These are phyloP conservation scores for Microascus cirrosus DNA, from an alignment of 2,329 filamentous ascomycete genomes.

Conservation along the genomic window DNA sequence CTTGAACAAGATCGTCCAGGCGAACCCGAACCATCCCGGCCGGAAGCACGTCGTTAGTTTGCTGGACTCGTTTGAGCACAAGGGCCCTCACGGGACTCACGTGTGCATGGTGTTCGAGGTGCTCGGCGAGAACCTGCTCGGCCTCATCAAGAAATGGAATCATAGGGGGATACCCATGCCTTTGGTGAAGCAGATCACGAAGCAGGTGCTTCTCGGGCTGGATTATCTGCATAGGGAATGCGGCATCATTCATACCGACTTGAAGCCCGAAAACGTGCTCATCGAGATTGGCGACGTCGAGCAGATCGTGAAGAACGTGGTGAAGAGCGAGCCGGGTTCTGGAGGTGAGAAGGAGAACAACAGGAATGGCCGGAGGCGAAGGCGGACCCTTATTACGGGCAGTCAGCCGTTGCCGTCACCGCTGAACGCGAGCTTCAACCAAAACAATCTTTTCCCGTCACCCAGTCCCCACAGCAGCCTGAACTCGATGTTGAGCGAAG, in stretches of 20 bases:
- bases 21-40: conserved; percentile 88
- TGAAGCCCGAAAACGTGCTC: conserved; percentile 96
- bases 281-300: conserved; percentile 99
- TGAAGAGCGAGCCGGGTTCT: conserved; percentile 58
- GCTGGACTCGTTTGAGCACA: conserved; percentile 94
- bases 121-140: conserved; percentile 84
- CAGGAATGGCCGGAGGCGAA: conserved; percentile 77
- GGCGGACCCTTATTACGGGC: conserved; percentile 90
- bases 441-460: conserved; percentile 57
- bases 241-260: conserved; percentile 95
- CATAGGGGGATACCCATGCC: conserved; percentile 94
- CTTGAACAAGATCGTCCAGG: conserved; percentile 90
- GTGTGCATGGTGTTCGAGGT: conserved; percentile 99
- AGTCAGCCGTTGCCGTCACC: conserved; percentile 93
- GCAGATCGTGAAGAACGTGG: conserved; percentile 93
- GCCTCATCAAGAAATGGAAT: conserved; percentile 97
- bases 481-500: conserved; percentile 73
- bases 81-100: conserved; percentile 89
- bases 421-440: conserved; percentile 82
- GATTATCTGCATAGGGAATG: conserved; percentile 97
- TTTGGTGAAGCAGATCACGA: conserved; percentile 96
- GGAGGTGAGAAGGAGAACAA: conserved; percentile 68
- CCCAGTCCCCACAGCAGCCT: conserved; percentile 63
- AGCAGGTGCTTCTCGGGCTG: conserved; percentile 88
- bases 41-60: conserved; percentile 92